Conservation (phyloP, 306 rosid genomes). For the Ziziphus jujuba region DNA sequence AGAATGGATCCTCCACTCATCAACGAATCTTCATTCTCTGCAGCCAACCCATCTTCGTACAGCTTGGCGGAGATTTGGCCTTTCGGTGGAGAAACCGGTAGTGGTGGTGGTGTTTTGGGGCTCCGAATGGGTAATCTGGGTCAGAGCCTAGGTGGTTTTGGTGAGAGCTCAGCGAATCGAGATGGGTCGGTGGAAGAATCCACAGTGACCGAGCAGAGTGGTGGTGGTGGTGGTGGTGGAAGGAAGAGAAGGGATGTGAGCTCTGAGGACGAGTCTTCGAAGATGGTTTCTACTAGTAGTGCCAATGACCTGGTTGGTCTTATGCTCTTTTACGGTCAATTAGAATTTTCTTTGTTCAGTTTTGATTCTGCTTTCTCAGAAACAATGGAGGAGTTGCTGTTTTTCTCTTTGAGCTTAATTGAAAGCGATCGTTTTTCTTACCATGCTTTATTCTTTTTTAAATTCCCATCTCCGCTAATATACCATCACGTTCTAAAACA, state of each 20-base stretch:
- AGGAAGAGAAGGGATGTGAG: constrained; percentile 62
- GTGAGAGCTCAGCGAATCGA: constrained; percentile 39
- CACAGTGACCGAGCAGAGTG: constrained; percentile 63
- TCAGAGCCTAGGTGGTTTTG: constrained; percentile 29
- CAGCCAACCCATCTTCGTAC: constrained; percentile 68
- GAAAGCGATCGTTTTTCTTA: background rate
- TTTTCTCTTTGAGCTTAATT: constrained; percentile 1
- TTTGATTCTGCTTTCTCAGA: constrained; percentile 7
- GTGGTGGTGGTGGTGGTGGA: constrained; percentile 45
- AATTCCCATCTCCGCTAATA: too few relatives aligned
- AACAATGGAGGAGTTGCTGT: background rate
- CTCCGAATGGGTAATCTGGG: constrained; percentile 44
- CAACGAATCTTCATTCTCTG: constrained; percentile 74
- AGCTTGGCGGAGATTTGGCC: constrained; percentile 89
- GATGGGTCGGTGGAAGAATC: constrained; percentile 70
- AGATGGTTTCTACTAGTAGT: constrained; percentile 54
- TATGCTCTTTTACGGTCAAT: background rate
- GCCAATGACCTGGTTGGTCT: constrained; percentile 59
- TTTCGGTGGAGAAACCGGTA: constrained; percentile 27
- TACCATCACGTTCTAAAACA: too few relatives aligned
- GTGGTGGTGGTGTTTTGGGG: constrained; percentile 31
- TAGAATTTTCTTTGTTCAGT: constrained; percentile 14
- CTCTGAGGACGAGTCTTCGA: constrained; percentile 71
- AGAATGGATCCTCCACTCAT: constrained; percentile 77
- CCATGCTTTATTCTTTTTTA: too few relatives aligned